phyloP scores from a whole-genome alignment of 2,329 filamentous ascomycete species.

The Ophiognomonia clavigignenti-juglandacearum region DNA sequence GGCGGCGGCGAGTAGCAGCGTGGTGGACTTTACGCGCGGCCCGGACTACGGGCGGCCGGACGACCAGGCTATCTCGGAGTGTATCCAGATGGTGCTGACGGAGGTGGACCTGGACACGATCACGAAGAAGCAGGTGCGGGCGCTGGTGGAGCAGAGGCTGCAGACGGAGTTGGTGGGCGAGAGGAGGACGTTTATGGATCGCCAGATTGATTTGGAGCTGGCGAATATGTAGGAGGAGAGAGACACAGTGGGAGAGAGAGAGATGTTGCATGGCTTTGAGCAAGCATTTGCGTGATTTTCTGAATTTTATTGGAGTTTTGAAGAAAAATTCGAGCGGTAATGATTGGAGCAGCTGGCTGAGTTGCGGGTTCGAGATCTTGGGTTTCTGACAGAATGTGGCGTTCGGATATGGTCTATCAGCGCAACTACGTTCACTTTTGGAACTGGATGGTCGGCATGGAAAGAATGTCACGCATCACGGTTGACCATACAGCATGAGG shows the following conservation, averaged over 20 bases:
- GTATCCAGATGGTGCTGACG: constrained; percentile 73
- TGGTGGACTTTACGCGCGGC: constrained; percentile 57
- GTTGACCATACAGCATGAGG: neutral
- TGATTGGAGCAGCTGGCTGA: neutral
- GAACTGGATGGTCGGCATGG: constrained; percentile 1
- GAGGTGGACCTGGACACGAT: constrained; percentile 96
- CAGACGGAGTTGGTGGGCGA: constrained; percentile 86
- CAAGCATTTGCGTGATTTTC: too few relatives aligned
- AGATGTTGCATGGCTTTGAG: too few relatives aligned
- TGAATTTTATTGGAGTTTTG: neutral
- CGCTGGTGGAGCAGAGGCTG: constrained; percentile 85
- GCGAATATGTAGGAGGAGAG: constrained; percentile 71
- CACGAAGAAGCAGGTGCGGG: constrained; percentile 94
- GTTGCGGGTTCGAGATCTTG: neutral
- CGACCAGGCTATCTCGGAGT: constrained; percentile 75
- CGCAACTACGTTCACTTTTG: constrained; percentile 7
- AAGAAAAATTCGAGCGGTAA: neutral
- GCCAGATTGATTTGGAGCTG: constrained; percentile 87
- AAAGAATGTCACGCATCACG: neutral
- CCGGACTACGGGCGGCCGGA: constrained; percentile 58
- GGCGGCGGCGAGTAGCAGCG: too few relatives aligned
- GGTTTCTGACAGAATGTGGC: too few relatives aligned
- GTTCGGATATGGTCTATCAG: constrained; percentile 6
- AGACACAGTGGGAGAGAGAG: too few relatives aligned
- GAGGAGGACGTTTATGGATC: constrained; percentile 82